Base-by-base conservation (phyloP, 1,284 basidiomycete genomes). In the Cystobasidium slooffiae region DNA sequence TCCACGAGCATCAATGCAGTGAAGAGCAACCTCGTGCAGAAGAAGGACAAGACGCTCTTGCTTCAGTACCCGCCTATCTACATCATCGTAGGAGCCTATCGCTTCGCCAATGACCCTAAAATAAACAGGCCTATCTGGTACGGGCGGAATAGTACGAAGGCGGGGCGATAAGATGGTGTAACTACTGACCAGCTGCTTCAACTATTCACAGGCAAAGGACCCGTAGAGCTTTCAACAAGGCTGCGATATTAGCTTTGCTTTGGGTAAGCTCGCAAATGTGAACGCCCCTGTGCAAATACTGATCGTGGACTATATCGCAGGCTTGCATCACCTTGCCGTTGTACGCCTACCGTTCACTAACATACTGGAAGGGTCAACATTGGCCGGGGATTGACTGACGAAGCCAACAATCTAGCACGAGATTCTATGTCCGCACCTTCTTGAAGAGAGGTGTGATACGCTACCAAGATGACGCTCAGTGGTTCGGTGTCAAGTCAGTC, bases 1-100 rank as follows among this genome's bases (percentile, higher is more conserved):
- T 41, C 14, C 14, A n/a, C 56, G 43, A 41, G 56, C 53, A 56
- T 8, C 56, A 59, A 31, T 31, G 31, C 31, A 31, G 31, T 31
- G 31, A 31, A 9, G 9, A 41, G 37, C 56, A 59, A 59, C 6
- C 56, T 59, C 6, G 12, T 43, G 18, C 56, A 43, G 39, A 7
- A 59, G 31, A 59, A 59, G 56, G 56, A 59, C 79, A 78, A 5
- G 75, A 72, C 70, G 76, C 78, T 62, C 69, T 24, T 80, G 6
- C 68, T 80, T 1, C 55, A 47, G 0, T 76, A 75, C 47, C 62
- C 79, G 0, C 78, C 79, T 0, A 14, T 68, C 20, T 80, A 80
- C 68, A 70, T 72, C 56, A 20, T 78, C 64, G 79, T 80, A 53
- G 79, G 79, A 9, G 76, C 76, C 0, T 80, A 80, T 63, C 77